A percentile compares a stretch with the other conserved stretches of the same genome.
Conservation (phyloP, 225 moss, liverwort and hornwort species). For the Climacium dendroides region DNA sequence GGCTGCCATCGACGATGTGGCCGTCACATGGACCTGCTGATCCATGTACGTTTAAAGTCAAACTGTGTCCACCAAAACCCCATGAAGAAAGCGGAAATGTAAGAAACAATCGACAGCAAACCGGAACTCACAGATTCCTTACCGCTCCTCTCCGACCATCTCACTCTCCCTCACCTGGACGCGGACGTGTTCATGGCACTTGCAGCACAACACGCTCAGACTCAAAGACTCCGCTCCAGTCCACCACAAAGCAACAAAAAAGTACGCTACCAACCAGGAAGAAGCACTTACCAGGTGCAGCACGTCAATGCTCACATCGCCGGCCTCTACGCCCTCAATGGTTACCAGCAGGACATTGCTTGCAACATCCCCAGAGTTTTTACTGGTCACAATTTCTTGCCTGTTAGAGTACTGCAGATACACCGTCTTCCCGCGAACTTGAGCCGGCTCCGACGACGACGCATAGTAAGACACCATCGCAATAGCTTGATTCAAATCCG, state of each 20-base stretch:
- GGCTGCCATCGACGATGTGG: conserved; percentile 99
- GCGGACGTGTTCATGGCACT: conserved; percentile 7
- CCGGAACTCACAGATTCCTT: conserved; percentile 43
- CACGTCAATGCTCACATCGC: conserved; percentile 99
- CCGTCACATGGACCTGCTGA: conserved; percentile 99
- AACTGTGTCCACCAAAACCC: conserved; percentile 99
- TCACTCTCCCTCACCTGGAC: conserved; percentile 4
- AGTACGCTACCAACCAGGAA: conserved; percentile 7
- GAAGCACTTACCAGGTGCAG: conserved; percentile 95
- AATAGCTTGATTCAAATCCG: conserved; percentile 96
- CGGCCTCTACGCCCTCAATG: conserved; percentile 99
- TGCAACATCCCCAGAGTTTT: conserved; percentile 99
- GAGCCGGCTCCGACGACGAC: conserved; percentile 96
- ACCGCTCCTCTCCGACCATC: conserved; percentile 30
- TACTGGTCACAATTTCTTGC: conserved; percentile 99
- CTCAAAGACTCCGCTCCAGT: conserved; percentile 36
- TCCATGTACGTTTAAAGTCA: conserved; percentile 99
- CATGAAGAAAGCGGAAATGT: conserved; percentile 85
- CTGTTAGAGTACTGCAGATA: conserved; percentile 99
- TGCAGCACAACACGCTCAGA: conserved; percentile 39
- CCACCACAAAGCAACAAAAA: conserved; percentile 4
- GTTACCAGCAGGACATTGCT: conserved; percentile 99
- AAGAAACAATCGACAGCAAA: conserved; percentile 80
- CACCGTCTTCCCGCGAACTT: conserved; percentile 97
- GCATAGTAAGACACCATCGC: conserved; percentile 99